Base-by-base conservation (phyloP, 768 basidiomycete species). In the Lentinula guzmanii region DNA sequence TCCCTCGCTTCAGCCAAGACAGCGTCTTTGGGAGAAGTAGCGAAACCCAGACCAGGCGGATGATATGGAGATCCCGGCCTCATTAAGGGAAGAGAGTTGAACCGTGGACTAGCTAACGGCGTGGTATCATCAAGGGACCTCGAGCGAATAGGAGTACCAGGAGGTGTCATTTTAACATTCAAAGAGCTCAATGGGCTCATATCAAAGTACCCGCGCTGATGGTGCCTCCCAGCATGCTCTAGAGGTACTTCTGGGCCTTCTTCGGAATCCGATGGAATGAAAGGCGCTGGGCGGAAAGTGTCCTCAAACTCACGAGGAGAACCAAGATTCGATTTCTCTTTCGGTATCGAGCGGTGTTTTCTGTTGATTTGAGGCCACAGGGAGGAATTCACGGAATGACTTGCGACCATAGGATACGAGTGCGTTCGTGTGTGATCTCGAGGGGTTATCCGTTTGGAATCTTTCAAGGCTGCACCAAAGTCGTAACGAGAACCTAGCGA, bases 191-290 rank as follows among this genome's bases (percentile, higher is more conserved):
- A 67, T n/a, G 72, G 65, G 52, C 63, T 65, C 31, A 74, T 62
- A 62, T 86, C 84, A 60, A 83, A 79, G 67, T 83, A 84, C 5
- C 86, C 82, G 8, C 86, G 78, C 61, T 78, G 79, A 69, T 88
- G 88, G 64, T 86, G 79, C 58, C 86, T 66, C n/a, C 57, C 63
- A 31, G 62, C 43, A 41, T 67, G 65, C 3, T 61, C 64, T 16
- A 67, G 63, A 24, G 72, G 56, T 43, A 43, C 16, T 13, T 58
- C 58, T 24, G 74, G 66, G 5, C 64, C 55, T 18, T 74, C 73
- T 46, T 76, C 72, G 51, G 59, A 53, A 37, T 74, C 71, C 21
- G 70, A 62, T 39, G 63, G 50, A 55, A 66, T 46, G 62, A 60
- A 65, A 24, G 57, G 61, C 60, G 65, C 55, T 35, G 63, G 61